A percentile compares a stretch with the other conserved stretches of the same genome.
phyloP scores from a whole-genome alignment of 768 basidiomycete species.

The Boletus tylopilopsis region DNA sequence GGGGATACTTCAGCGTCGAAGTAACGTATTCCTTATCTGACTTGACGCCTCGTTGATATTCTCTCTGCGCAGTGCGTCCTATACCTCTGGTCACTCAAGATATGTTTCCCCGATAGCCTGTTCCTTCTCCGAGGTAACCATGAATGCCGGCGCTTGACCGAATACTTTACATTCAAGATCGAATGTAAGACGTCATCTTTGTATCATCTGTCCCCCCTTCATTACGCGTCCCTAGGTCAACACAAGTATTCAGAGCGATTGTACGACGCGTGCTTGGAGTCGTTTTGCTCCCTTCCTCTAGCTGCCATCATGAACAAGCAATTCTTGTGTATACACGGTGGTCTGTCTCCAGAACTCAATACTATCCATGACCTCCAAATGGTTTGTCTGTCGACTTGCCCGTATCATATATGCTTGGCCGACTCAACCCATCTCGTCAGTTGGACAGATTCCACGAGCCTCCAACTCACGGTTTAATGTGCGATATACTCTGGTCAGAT shows the following conservation, averaged over 20 bases:
- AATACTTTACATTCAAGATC: slow-evolving; percentile 61
- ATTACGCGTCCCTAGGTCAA: slow-evolving; percentile 41
- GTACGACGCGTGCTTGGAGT: slow-evolving; percentile 72
- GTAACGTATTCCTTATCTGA: slow-evolving; percentile 31
- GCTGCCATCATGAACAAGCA: slow-evolving; percentile 81
- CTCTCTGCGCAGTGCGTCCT: slow-evolving; percentile 43
- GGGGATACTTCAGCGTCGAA: slow-evolving; percentile 76
- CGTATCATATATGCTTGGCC: background rate
- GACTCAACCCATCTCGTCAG: slow-evolving; percentile 30
- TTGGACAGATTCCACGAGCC: slow-evolving; percentile 73
- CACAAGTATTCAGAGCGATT: slow-evolving; percentile 75
- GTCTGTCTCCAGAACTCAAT: slow-evolving; percentile 64
- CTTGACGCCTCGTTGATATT: slow-evolving; percentile 1
- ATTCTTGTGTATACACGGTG: slow-evolving; percentile 74
- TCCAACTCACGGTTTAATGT: slow-evolving; percentile 71
- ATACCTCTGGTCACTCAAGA: slow-evolving; percentile 61
- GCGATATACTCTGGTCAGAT: slow-evolving; percentile 74
- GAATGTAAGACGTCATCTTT: slow-evolving; percentile 32
- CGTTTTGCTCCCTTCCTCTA: slow-evolving; percentile 67
- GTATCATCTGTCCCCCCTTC: slow-evolving; percentile 3
- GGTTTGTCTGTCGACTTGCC: slow-evolving; percentile 33
- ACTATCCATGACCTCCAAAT: slow-evolving; percentile 63
- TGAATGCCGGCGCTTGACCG: slow-evolving; percentile 62
- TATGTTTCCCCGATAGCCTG: slow-evolving; percentile 58
- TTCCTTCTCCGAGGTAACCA: slow-evolving; percentile 64